These are phyloP conservation scores for Tylopilus balloui DNA, from an alignment of 768 basidiomycete species.

Conservation along the genomic window DNA sequence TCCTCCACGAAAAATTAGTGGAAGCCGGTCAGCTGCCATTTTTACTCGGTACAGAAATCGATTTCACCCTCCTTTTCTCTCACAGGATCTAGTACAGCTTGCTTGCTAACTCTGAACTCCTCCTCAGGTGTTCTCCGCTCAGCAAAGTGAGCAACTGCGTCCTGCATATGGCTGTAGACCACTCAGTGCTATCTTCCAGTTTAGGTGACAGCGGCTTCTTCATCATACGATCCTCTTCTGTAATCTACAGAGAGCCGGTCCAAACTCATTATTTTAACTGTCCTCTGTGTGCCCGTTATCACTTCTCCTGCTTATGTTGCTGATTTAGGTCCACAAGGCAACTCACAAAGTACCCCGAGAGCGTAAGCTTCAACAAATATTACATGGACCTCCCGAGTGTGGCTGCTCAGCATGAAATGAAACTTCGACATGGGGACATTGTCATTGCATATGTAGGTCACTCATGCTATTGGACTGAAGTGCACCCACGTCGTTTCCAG, in stretches of 20 bases:
- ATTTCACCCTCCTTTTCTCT: conserved; percentile 2
- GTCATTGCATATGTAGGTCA: conserved; percentile 45
- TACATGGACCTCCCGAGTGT: conserved; percentile 37
- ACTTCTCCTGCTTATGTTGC: neutral
- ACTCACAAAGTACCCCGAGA: conserved; percentile 34
- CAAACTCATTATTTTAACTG: conserved; percentile 36
- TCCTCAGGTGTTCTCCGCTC: conserved; percentile 70
- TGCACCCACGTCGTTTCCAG: conserved; percentile 28
- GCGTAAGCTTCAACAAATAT: conserved; percentile 3
- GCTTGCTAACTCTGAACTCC: conserved; percentile 68
- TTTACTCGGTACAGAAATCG: conserved; percentile 14
- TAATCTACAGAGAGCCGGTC: conserved; percentile 44
- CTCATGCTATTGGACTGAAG: neutral
- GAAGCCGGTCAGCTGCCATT: conserved; percentile 38
- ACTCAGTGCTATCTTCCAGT: conserved; percentile 34
- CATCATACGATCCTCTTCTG: conserved; percentile 62
- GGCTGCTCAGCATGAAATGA: conserved; percentile 43
- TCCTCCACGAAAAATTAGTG: conserved; percentile 63
- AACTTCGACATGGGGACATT: conserved; percentile 50
- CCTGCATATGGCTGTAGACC: neutral
- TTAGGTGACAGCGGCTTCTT: conserved; percentile 78
- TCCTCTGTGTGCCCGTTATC: conserved; percentile 24
- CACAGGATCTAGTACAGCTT: conserved; percentile 81
- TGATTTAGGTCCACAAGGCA: conserved; percentile 21
- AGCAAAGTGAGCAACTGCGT: conserved; percentile 55